Base-by-base conservation (phyloP, 1,284 basidiomycete genomes). In the Sporisorium scitamineum region DNA sequence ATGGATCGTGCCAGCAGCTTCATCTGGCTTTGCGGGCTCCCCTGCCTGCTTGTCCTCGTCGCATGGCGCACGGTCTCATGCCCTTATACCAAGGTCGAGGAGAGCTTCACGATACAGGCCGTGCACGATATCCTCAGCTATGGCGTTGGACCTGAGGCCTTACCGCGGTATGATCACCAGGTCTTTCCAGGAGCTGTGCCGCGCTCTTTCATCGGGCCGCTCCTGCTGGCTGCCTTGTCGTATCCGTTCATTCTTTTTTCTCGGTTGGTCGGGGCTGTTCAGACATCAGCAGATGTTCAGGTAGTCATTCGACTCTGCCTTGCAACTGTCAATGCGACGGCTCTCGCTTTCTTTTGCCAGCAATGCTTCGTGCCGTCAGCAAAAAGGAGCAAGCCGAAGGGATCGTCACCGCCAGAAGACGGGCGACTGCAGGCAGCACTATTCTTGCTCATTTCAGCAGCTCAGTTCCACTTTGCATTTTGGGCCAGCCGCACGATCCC, bases 61-160 rank as follows among this genome's bases (percentile, higher is more conserved):
- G 41, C 53, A 2, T 67, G 63, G 64, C 54, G 72, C 4, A 63
- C 63, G 7, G 24, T 75, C 11, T 60, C 63, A 3, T 75, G 59
- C 39, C 96, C 96, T 0, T 95, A 92, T 85, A 94, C 93, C 3
- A 99, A 99, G 87, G 96, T 99, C 42, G 97, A 99, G 86, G 96
- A 99, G 87, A 94, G 92, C 83, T 97, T 98, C 88, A 95, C 92
- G 70, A 89, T 98, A 6, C 96, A 99, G 84, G 95, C 94, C 0
- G 90, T 89, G 0, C 94, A 97, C 84, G 96, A 99, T 85, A 88
- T 94, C 22, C 87, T 97, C 32, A 89, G 92, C 87, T 91, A 93
- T 78, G 94, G 94, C 11, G 80, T 92, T 16, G 60, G 82, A 0
- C 82, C 87, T 22, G 20, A 51, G 2, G 63, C 55, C 5, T 27